Evolutionary conservation across 441 rosid species (phyloP).

Genomic region (Jatropha multifida): DNA sequence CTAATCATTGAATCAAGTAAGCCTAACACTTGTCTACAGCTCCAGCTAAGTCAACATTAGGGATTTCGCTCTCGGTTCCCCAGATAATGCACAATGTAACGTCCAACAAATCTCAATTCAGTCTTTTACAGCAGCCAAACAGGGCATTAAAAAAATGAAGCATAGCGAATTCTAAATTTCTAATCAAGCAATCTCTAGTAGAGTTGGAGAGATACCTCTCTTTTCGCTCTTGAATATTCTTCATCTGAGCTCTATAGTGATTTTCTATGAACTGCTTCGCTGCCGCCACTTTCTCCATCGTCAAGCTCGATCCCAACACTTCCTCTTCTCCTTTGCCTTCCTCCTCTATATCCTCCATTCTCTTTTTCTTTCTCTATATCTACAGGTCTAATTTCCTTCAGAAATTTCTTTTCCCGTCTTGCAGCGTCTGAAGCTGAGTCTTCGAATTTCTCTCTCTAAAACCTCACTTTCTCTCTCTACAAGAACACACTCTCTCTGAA

Average conservation of each 20-base stretch:
- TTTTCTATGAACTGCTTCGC: constrained; percentile 96
- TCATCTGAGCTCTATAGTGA: constrained; percentile 89
- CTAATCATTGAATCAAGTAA: constrained; percentile 9
- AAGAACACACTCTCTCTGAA: constrained; percentile 18
- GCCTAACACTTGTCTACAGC: background rate
- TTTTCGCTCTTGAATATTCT: constrained; percentile 81
- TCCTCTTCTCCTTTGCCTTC: constrained; percentile 38
- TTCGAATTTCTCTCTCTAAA: constrained; percentile 27
- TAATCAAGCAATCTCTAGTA: background rate
- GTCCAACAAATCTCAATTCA: constrained; percentile 22
- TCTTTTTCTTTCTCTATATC: constrained; percentile 23
- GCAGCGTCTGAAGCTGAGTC: background rate
- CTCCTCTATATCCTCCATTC: constrained; percentile 53
- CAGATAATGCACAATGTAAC: constrained; percentile 22
- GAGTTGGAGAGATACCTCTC: constrained; percentile 53
- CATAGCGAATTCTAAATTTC: background rate
- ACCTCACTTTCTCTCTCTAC: constrained; percentile 29
- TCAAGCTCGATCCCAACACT: constrained; percentile 82
- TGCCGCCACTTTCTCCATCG: constrained; percentile 99
- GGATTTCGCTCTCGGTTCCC: background rate
- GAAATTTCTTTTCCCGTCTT: constrained; percentile 19
- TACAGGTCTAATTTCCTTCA: background rate
- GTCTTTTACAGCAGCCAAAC: constrained; percentile 19
- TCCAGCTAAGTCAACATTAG: background rate
- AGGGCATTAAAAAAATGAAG: constrained; percentile 1